These are phyloP conservation scores for Syzygium grande DNA, from an alignment of 345 rosid species.

Conservation along the genomic window DNA sequence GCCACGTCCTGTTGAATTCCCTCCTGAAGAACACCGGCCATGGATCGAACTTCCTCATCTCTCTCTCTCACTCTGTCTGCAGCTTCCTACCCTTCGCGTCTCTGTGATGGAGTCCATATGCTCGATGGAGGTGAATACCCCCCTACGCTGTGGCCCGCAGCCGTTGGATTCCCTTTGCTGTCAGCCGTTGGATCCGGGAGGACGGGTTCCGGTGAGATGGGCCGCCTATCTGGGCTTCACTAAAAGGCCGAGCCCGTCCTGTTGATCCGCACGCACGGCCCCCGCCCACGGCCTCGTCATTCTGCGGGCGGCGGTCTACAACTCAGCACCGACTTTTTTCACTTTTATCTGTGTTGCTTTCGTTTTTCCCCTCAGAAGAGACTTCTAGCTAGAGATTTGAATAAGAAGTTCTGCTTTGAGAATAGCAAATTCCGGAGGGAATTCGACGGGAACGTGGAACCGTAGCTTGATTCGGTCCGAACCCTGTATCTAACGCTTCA, in stretches of 20 bases:
- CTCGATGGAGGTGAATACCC: neutral
- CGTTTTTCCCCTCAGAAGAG: neutral
- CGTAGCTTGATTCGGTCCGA: neutral
- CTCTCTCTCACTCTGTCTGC: neutral
- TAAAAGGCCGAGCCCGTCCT: neutral
- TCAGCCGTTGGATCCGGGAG: neutral
- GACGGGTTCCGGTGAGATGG: neutral
- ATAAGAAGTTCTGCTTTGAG: neutral
- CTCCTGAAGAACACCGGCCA: conserved; percentile 63
- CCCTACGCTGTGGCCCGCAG: neutral
- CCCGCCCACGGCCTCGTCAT: neutral
- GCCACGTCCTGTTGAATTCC: conserved; percentile 75
- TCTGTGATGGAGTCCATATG: rapidly evolving
- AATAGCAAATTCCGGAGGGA: neutral
- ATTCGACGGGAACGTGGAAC: neutral
- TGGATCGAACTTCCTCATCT: conserved; percentile 16
- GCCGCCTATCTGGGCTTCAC: neutral
- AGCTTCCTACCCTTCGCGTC: neutral
- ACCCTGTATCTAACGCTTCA: no score
- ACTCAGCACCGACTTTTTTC: no score
- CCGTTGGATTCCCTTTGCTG: neutral
- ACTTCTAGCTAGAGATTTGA: neutral
- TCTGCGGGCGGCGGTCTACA: neutral
- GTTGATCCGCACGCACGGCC: neutral
- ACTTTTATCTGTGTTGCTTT: no score